These are phyloP conservation scores for Venturia pyrina DNA, from an alignment of 2,329 filamentous ascomycete species.

Conservation along the genomic window DNA sequence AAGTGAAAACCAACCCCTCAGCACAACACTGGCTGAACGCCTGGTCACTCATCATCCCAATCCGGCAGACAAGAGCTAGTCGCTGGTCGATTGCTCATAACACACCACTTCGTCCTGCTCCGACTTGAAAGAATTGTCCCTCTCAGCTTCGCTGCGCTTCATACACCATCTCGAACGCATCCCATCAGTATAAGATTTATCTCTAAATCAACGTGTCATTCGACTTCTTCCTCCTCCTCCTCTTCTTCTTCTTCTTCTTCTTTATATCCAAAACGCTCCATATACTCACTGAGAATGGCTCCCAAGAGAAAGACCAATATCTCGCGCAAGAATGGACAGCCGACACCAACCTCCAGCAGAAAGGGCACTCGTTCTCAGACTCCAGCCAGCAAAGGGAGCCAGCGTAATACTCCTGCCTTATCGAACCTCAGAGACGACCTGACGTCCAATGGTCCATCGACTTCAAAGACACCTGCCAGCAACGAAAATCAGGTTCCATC, in stretches of 20 bases:
- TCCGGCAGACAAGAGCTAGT: background rate
- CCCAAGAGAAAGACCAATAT: background rate
- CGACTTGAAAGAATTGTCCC: background rate
- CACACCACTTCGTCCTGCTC: background rate
- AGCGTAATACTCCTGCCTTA: background rate
- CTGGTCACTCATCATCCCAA: background rate
- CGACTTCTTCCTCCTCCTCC: background rate
- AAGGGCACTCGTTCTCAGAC: background rate
- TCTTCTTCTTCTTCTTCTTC: too few species aligned
- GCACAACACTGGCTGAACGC: background rate
- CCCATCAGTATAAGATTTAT: background rate
- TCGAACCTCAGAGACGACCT: background rate
- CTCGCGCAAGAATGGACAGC: background rate
- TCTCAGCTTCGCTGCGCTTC: background rate
- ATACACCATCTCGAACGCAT: background rate
- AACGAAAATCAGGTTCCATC: background rate
- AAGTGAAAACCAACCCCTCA: background rate
- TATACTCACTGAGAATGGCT: background rate
- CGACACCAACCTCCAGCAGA: background rate
- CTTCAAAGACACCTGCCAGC: background rate
- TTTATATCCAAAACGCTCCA: too few species aligned
- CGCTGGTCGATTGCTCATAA: background rate
- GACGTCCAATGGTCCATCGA: background rate
- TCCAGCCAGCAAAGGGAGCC: background rate
- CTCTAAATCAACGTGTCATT: background rate